phyloP scores from a whole-genome alignment of 208 protist genomes.

The Trypanosoma congolense region DNA sequence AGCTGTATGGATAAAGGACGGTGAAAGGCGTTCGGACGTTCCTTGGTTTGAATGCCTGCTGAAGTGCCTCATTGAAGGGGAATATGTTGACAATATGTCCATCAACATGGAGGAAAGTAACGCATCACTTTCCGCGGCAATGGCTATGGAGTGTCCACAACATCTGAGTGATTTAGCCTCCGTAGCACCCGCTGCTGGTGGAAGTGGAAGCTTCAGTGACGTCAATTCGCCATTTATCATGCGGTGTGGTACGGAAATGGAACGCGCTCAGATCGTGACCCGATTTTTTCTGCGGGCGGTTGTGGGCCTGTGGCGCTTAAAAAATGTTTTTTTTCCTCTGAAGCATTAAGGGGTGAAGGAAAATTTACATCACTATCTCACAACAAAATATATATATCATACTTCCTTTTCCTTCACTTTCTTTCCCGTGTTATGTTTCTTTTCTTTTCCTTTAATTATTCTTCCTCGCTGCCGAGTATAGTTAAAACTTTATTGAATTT shows the following conservation, averaged over 20 bases:
- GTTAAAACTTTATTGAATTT: too few relatives aligned
- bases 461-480: neutral
- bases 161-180: neutral
- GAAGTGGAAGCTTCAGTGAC: neutral
- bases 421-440: neutral
- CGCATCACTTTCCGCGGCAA: conserved; percentile 12
- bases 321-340: conserved; percentile 43
- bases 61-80: conserved; percentile 15
- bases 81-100: conserved; percentile 4
- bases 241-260: neutral
- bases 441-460: neutral
- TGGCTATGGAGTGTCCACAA: conserved; percentile 10
- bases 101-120: conserved; percentile 25
- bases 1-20: conserved; percentile 4
- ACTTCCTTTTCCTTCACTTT: too few relatives aligned
- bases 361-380: neutral
- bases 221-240: neutral
- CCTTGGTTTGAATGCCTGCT: conserved; percentile 19
- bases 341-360: neutral
- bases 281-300: conserved; percentile 28
- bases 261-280: conserved; percentile 18
- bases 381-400: too few relatives aligned
- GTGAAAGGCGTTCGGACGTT: neutral
- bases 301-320: conserved; percentile 40
- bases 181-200: neutral